Base-by-base conservation (phyloP, 345 rosid species). In the Cochlearia excelsa region DNA sequence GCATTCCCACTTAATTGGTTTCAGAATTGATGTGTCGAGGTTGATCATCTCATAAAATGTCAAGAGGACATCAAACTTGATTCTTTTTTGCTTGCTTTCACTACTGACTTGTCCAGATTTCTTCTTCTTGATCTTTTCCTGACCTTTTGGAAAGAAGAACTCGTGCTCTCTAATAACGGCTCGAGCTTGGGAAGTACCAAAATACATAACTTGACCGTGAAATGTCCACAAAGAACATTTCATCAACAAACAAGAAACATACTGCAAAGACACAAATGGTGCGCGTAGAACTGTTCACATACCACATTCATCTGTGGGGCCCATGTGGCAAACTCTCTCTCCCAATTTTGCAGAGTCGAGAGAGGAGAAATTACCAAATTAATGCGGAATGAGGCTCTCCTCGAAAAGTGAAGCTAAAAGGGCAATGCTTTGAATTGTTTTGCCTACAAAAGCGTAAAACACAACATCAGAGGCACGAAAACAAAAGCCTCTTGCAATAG, bases 231-330 rank as follows among this genome's bases (percentile, higher is more conserved):
- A 51, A 45, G n/a, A 35, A 27, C 56, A 51, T 53, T 57, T 26
- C 66, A 65, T 59, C 7, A 59, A 48, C 61, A 59, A 46, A 34
- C 5, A 5, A 26, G 23, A 51, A 29, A 48, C 31, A 50, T 43
- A 45, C 49, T 11, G 49, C 47, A 58, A 33, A 31, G 63, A 33
- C 53, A 54, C 34, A 66, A 42, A 34, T 35, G 29, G 60, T 56
- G 43, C 6, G 7, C 16, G 39, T 42, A 45, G 57, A 64, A 16
- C 23, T 16, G 45, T 57, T 57, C 61, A 47, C 97, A 67, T 87
- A 94, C 99, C 71, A 90, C 97, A 83, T 90, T 94, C 97, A 94
- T 73, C 69, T 87, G 97, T 11, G 99, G 99, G 37, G 96, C 97
- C 99, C 99, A 94, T 63, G 92, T 85, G 33, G 96, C 92, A 65